phyloP scores from a whole-genome alignment of 306 rosid genomes.

The Pyrus pyrifolia region DNA sequence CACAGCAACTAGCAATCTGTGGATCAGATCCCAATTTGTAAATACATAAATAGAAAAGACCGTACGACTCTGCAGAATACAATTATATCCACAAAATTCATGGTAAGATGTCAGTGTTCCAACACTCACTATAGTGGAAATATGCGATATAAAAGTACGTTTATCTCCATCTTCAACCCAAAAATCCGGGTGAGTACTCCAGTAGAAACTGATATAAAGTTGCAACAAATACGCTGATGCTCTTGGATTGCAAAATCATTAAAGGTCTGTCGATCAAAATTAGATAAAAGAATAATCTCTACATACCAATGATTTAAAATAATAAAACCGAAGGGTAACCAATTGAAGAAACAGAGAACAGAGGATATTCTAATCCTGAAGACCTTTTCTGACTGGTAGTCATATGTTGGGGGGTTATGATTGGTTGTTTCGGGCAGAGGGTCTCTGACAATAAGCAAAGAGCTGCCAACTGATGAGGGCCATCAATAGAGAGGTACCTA shows the following conservation, averaged over 20 bases:
- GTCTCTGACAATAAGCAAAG: slow-evolving; percentile 86
- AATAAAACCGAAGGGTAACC: neutral
- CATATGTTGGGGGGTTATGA: neutral
- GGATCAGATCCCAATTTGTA: neutral
- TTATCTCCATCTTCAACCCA: neutral
- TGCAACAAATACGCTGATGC: neutral
- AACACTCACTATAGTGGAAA: neutral
- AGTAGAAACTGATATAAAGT: neutral
- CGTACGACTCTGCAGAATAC: too few relatives aligned
- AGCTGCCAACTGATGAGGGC: slow-evolving; percentile 93
- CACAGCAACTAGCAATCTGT: neutral
- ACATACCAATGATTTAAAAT: neutral
- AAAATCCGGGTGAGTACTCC: neutral
- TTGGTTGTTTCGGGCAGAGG: slow-evolving; percentile 43
- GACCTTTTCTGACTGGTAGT: neutral
- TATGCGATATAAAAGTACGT: neutral
- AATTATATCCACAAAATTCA: neutral
- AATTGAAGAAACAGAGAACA: neutral
- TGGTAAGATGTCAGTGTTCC: neutral
- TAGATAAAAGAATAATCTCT: slow-evolving; percentile 2
- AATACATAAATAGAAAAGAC: too few relatives aligned
- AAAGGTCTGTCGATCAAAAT: neutral
- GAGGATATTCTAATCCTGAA: neutral
- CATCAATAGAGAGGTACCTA: slow-evolving; percentile 79
- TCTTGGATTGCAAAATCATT: neutral